Evolutionary conservation across 2,329 filamentous ascomycete species (phyloP), one percentile per base, ranked within the genome.

Genomic region (Aspergillus vadensis): DNA sequence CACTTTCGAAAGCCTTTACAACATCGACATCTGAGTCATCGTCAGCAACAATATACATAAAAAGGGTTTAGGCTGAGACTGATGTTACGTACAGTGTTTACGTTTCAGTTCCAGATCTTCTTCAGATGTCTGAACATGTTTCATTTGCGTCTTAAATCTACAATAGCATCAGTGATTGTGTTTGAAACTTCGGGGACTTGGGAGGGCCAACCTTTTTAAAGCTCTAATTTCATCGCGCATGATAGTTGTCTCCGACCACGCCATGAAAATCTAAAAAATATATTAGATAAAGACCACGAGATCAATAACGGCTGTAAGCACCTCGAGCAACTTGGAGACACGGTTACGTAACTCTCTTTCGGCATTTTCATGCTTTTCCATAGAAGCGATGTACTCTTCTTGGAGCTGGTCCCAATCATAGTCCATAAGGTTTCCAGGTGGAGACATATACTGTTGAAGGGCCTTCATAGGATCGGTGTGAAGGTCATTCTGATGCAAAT

Each of bases 401-500:
- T 92, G 83, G 32, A 97, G 88, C n/a, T 88, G 84, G 2, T 88
- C 81, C 92, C 92, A 97, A 75, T 93, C 86, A 69, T 91, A 92
- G 70, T 77, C 57, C 49, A 79, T 76, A 62, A 91, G 77, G 55
- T 78, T 76, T 17, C 82, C 82, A 1, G 84, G 67, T 61, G 58
- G 76, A 54, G 60, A 64, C 53, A 67, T 69, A 58, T 67, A 53
- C 30, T 63, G 43, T 30, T 63, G 43, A 9, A 54, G 12, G n/a
- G 14, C 12, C 27, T 43, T 25, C 21, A 23, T 6, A 53, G n/a
- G 21, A n/a, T 30, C 21, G 15, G 38, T 14, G 15, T 12, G 23
- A 32, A 32, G 30, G 9, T 47, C 23, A 7, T 7, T 12, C 21
- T 17, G 23, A 32, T n/a, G n/a, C 25, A 6, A 9, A 30, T 30